Conservation (phyloP, 805 yeast species). For the Spencermartinsiella europaea region DNA sequence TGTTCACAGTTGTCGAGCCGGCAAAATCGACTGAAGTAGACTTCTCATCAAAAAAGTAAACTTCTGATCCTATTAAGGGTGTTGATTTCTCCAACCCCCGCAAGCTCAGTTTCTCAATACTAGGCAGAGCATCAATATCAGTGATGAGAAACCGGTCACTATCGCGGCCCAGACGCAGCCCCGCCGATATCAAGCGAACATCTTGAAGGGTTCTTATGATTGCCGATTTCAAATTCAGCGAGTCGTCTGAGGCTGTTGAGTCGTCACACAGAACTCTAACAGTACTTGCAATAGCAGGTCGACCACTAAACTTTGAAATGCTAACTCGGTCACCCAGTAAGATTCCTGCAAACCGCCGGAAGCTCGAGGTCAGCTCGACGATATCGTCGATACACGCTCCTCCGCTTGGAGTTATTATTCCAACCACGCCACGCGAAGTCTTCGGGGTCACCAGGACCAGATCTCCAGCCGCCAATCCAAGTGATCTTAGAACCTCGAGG, state of each 20-base stretch:
- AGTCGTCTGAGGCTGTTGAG: not conserved
- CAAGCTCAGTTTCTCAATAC: constrained; percentile 36
- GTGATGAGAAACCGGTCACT: constrained; percentile 55
- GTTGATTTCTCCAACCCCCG: constrained; percentile 14
- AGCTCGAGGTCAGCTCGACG: constrained; percentile 24
- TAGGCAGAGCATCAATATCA: constrained; percentile 39
- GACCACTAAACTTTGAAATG: constrained; percentile 43
- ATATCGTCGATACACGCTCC: constrained; percentile 16
- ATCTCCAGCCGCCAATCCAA: constrained; percentile 28
- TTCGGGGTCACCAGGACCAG: constrained; percentile 17
- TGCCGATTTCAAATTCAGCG: constrained; percentile 22
- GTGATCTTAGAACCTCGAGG: constrained; percentile 22
- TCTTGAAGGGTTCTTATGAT: constrained; percentile 37
- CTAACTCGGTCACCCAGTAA: constrained; percentile 48
- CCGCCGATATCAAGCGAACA: constrained; percentile 25
- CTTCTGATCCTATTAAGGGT: not conserved
- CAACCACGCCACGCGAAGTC: constrained; percentile 19
- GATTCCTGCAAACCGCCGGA: constrained; percentile 40
- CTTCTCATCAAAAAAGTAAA: constrained; percentile 3
- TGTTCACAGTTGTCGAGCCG: constrained; percentile 14
- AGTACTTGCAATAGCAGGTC: constrained; percentile 41
- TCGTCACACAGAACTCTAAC: constrained; percentile 33
- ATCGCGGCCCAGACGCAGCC: constrained; percentile 37
- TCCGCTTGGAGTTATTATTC: constrained; percentile 25
- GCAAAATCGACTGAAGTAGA: constrained; percentile 9